Conservation (phyloP, 441 rosid species). For the Capsella rubella region DNA sequence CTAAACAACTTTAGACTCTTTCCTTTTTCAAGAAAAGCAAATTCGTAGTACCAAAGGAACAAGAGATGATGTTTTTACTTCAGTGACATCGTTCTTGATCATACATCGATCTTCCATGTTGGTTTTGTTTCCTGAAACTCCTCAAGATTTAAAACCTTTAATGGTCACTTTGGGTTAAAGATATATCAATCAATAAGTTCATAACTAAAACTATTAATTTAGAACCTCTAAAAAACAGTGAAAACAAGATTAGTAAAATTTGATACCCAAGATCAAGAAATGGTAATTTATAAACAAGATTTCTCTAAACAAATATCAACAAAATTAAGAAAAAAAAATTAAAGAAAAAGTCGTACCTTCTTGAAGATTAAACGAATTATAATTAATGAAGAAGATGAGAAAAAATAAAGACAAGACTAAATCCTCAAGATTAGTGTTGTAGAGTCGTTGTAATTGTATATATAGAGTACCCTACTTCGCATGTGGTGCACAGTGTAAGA, state of each 20-base stretch:
- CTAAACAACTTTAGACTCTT: neutral
- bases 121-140: conserved; percentile 4
- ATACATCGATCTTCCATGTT: conserved; percentile 57
- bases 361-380: neutral
- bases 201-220: no score
- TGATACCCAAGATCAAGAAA: neutral
- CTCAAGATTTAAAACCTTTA: neutral
- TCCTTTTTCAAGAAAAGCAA: conserved; percentile 9
- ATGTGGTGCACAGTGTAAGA: conserved; percentile 17
- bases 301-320: neutral
- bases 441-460: neutral
- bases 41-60: neutral
- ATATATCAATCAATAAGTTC: neutral
- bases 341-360: conserved; percentile 12
- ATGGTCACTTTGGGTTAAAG: neutral
- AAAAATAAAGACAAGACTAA: neutral
- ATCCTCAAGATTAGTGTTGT: neutral
- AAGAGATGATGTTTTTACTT: conserved; percentile 45
- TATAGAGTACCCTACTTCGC: neutral
- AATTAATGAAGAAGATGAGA: conserved; percentile 1
- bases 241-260: neutral
- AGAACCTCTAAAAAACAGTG: neutral
- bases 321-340: no score
- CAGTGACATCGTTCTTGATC: conserved; percentile 78
- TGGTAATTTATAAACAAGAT: neutral